Base-by-base conservation (phyloP, 352 stramenopile genomes). In the Halophytophthora polymorphica region DNA sequence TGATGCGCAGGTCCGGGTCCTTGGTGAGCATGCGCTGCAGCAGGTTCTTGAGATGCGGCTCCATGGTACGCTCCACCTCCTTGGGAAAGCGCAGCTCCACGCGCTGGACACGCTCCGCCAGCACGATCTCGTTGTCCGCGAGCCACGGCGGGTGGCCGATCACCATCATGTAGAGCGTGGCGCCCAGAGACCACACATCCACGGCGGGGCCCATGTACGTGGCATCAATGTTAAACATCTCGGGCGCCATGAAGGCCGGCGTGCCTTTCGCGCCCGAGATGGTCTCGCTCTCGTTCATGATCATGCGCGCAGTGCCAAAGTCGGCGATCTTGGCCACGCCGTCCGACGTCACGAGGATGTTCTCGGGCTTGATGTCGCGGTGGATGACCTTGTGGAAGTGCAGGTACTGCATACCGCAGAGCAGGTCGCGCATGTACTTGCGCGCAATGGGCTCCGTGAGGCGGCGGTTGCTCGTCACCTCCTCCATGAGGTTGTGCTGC, bases 311-410 rank as follows among this genome's bases (percentile, higher is more conserved):
- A 6, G 85, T 90, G 29, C 88, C 88, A 66, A 96, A 96, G 56
- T 96, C 88, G 5, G 86, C 86, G 49, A 96, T 95, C 68, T 96
- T 96, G 14, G 86, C 85, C 7, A 90, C 73, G 14, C 85, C 76
- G 15, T 95, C 84, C 1, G 72, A 77, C 18, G 73, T 93, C 1
- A 95, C 72, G 19, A 95, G 71, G 48, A 95, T 90, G 58, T 95
- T 95, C 41, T 88, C 78, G 10, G 89, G 88, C 61, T 97, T 97
- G 53, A 97, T 93, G 48, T 97, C 90, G 18, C 88, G 86, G 47
- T 97, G 90, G 23, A 97, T 88, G 21, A 98, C 86, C 61, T 96
- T 93, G 70, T 97, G 88, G 50, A 93, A 90, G 64, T 98, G 93
- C 7, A 98, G 61, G 56, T 98, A 98, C 58, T 97, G 75, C 36